Evolutionary conservation across 2,329 filamentous ascomycete genomes (phyloP).

Genomic region (Arthrobotrys megalospora): DNA sequence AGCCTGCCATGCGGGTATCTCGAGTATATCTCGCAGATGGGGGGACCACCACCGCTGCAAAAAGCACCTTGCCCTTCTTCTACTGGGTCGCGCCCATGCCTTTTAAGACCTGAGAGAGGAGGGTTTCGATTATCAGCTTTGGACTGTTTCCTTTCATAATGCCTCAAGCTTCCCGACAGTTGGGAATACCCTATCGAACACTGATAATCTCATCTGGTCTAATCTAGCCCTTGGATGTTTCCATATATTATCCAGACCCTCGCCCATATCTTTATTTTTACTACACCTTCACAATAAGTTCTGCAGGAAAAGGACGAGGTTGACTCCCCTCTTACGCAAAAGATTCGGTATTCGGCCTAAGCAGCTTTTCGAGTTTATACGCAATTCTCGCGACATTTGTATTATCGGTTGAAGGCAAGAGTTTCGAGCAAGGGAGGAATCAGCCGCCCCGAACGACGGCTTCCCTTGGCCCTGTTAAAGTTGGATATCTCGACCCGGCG

Average conservation of each 20-base stretch:
- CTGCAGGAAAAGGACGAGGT: constrained; percentile 42
- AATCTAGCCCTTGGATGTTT: constrained; percentile 59
- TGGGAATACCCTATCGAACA: constrained; percentile 61
- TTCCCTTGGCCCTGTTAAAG: constrained; percentile 40
- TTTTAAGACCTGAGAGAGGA: constrained; percentile 59
- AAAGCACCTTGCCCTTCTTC: constrained; percentile 42
- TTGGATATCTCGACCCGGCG: constrained; percentile 54
- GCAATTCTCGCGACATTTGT: constrained; percentile 61
- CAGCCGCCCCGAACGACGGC: constrained; percentile 40
- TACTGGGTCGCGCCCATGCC: constrained; percentile 52
- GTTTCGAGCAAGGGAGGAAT: constrained; percentile 53
- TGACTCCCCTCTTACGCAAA: constrained; percentile 29
- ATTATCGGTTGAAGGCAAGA: constrained; percentile 40
- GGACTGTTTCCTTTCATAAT: constrained; percentile 59
- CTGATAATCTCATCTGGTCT: constrained; percentile 58
- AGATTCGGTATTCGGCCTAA: constrained; percentile 36
- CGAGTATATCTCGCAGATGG: constrained; percentile 61
- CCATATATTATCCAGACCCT: constrained; percentile 62
- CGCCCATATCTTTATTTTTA: constrained; percentile 61
- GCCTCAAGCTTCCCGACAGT: constrained; percentile 61
- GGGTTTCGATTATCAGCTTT: constrained; percentile 60
- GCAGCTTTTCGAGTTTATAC: constrained; percentile 45
- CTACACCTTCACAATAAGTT: constrained; percentile 53
- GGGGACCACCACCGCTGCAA: constrained; percentile 55
- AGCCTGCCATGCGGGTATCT: constrained; percentile 58